Conservation (phyloP, 2,329 filamentous ascomycete genomes). For the Arthrobotrys iridis region DNA sequence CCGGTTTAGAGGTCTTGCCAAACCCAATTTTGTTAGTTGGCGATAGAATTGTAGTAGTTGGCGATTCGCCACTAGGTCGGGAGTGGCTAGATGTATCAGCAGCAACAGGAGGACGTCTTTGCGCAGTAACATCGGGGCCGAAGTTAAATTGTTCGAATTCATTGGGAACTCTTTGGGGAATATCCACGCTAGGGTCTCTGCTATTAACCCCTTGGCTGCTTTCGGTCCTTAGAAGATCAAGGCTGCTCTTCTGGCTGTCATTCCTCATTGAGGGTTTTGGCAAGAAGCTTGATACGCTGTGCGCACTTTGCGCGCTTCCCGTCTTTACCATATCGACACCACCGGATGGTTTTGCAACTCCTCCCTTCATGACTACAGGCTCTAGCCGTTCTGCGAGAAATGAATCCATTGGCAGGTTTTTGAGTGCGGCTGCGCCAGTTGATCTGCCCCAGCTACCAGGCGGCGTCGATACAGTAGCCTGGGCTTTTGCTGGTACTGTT, state of each 20-base stretch:
- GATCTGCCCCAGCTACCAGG: conserved; percentile 59
- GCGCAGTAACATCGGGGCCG: conserved; percentile 20
- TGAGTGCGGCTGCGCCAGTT: conserved; percentile 62
- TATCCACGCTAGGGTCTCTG: conserved; percentile 42
- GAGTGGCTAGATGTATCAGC: conserved; percentile 31
- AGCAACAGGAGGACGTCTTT: conserved; percentile 14
- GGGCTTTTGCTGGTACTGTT: conserved; percentile 26
- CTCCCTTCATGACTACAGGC: conserved; percentile 66
- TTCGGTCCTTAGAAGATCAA: conserved; percentile 37
- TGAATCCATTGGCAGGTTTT: conserved; percentile 64
- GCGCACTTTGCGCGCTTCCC: conserved; percentile 59
- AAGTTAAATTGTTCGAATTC: conserved; percentile 46
- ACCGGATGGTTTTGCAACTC: conserved; percentile 60
- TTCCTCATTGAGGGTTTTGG: conserved; percentile 29
- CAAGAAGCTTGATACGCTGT: conserved; percentile 31
- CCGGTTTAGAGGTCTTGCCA: conserved; percentile 16
- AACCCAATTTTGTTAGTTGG: conserved; percentile 17
- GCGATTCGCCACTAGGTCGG: conserved; percentile 26
- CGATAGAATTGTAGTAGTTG: conserved; percentile 26
- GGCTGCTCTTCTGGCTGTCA: conserved; percentile 48
- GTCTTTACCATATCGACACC: conserved; percentile 62
- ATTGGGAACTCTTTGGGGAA: conserved; percentile 11
- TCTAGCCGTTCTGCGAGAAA: conserved; percentile 65
- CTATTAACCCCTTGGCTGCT: conserved; percentile 45
- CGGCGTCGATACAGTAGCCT: conserved; percentile 21